Conservation (phyloP, 106 monocot species). For the Triglochin maritima region DNA sequence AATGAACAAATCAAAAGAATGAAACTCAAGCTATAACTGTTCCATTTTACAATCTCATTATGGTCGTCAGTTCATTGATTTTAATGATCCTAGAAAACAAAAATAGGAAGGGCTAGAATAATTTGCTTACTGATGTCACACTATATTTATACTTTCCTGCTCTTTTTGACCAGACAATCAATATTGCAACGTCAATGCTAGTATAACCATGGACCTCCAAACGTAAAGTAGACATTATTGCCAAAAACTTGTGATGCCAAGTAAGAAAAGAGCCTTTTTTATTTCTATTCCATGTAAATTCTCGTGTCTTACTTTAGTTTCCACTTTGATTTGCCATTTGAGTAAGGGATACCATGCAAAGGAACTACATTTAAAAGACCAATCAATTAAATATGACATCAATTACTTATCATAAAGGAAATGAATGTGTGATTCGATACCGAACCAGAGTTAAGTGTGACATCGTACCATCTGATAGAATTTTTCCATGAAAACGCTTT, state of each 20-base stretch:
- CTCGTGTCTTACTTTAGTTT: conserved; percentile 16
- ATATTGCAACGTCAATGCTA: conserved; percentile 84
- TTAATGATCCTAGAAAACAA: neutral
- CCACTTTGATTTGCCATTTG: conserved; percentile 14
- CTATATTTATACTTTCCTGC: conserved; percentile 93
- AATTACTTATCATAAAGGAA: neutral
- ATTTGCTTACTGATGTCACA: conserved; percentile 54
- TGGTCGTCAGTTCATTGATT: neutral
- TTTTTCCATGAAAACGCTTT: conserved; percentile 11
- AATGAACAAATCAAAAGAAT: no score
- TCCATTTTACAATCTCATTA: neutral
- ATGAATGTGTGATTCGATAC: neutral
- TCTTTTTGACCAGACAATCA: conserved; percentile 98
- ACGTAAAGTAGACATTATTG: neutral
- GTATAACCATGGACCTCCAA: conserved; percentile 62
- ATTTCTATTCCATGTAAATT: neutral
- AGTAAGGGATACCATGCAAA: neutral
- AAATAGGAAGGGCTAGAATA: neutral
- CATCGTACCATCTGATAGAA: conserved; percentile 3
- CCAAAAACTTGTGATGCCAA: no score
- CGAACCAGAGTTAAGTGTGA: neutral
- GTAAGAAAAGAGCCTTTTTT: neutral
- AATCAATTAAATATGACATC: neutral
- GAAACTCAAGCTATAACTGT: no score
- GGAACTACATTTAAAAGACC: conserved; percentile 5